Evolutionary conservation across 306 rosid genomes (phyloP), one percentile per base, ranked within the genome.

Genomic region (Fagus crenata): DNA sequence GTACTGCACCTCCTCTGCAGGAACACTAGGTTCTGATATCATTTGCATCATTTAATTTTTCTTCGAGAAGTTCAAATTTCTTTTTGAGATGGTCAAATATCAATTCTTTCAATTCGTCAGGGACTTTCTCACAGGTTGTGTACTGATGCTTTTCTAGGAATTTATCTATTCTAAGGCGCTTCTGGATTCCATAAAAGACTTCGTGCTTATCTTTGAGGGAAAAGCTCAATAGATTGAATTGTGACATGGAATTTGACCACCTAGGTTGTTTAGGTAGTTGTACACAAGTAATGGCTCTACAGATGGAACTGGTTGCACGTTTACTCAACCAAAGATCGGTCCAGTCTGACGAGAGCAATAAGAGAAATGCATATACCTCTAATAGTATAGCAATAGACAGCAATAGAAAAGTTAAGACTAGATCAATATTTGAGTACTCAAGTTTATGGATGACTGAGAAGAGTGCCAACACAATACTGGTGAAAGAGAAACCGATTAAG

Each of bases 241-340:
- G 51, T 2, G 36, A n/a, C 67, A 73, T 56, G 17, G 2, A 7
- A n/a, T 73, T n/a, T 3, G 77, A 73, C 77, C 77, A 73, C 35
- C 77, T 73, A 15, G 41, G n/a, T 9, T 9, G 7, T 49, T 17
- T 4, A 14, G 1, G 6, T 7, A 0, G 40, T 35, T 2, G 46
- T 0, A 72, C 6, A 2, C 1, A 14, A 51, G 75, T 1, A 32
- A 72, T 51, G 32, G 75, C 49, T 53, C 5, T 28, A 33, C 1
- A 3, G 1, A 72, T 3, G 6, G 0, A 6, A 11, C 5, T 4
- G n/a, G 4, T 51, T 33, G 4, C 53, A 6, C 49, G 63, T 9
- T 49, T 72, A 33, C 49, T 39, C 7, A 36, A 58, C 46, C 61
- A 12, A 13, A 53, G 49, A 2, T 4, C 0, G 0, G 35, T 53